Evolutionary conservation across 2,329 filamentous ascomycete genomes (phyloP), one percentile per base, ranked within the genome.

Genomic region (Pleomassaria siparia): DNA sequence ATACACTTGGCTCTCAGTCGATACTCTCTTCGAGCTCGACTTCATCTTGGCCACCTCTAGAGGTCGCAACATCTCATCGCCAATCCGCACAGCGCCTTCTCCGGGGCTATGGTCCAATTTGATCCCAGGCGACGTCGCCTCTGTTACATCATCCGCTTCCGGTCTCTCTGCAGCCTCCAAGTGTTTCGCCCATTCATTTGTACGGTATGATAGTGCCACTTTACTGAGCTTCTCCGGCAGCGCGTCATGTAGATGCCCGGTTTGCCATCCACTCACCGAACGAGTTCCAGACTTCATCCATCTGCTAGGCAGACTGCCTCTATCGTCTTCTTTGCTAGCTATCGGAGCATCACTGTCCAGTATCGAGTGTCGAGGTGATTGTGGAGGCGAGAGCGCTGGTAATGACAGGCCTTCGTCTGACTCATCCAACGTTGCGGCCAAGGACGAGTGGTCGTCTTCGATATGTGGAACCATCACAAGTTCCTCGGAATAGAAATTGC

Each of bases 111-210:
- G 58, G 24, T 75, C 67, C 9, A 72, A 58, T 28, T 53, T 72
- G 53, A 59, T 71, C 49, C 58, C 78, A 68, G 53, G 78, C 63
- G 66, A 78, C 55, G 59, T 56, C 3, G 69, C 64, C 3, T 82
- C 63, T 20, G 80, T 75, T 11, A 88, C 67, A 2, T 83, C 80
- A 7, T 89, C 85, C 0, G 80, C 70, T 40, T 84, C 80, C 1
- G 90, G 90, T 4, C 76, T 74, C 13, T 96, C 91, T 6, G 92
- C 91, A 33, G 81, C 75, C 53, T 85, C 84, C 10, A 96, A 77
- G 67, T 96, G 90, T 68, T 96, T 96, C 0, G 91, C 90, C 92
- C 92, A 97, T 72, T 97, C 92, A 55, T 95, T 95, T 1, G 91
- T 96, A 47, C 92, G 83, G 64, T 94, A 95, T 0, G 87, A 88